Percentiles rank a stretch among this genome's conserved stretches.
These are phyloP conservation scores for Areca catechu DNA, from an alignment of 176 grass and related monocot genomes.

Conservation along the genomic window DNA sequence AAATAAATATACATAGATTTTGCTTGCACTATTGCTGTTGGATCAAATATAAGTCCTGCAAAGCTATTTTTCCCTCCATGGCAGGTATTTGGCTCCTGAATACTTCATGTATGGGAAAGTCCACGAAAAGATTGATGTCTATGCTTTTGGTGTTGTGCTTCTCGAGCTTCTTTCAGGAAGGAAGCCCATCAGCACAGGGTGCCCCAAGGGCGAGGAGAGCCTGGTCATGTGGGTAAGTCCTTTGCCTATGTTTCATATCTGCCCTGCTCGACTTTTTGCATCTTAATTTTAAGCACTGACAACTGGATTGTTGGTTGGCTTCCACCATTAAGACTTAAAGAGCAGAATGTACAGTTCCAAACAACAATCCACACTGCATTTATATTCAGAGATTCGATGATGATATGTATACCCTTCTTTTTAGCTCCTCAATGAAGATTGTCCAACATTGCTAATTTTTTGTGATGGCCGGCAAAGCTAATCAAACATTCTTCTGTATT, in stretches of 20 bases:
- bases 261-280: too few species aligned
- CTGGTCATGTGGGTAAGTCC: slow-evolving; percentile 82
- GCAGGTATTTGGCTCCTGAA: slow-evolving; percentile 91
- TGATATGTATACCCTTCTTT: too few species aligned
- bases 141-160: slow-evolving; percentile 80
- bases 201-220: slow-evolving; percentile 66
- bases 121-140: slow-evolving; percentile 91
- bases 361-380: too few species aligned
- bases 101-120: slow-evolving; percentile 82
- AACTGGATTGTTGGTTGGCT: too few species aligned
- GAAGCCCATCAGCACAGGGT: slow-evolving; percentile 64
- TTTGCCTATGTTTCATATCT: slow-evolving; percentile 1
- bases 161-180: slow-evolving; percentile 94
- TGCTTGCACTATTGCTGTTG: slow-evolving; percentile 4
- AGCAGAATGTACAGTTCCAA: too few species aligned
- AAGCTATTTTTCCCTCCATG: slow-evolving; percentile 19
- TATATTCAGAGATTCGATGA: too few species aligned
- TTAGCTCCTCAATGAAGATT: too few species aligned
- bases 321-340: too few species aligned
- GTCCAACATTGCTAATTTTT: too few species aligned
- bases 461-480: too few species aligned
- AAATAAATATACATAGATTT: too few species aligned
- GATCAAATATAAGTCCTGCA: slow-evolving; percentile 9
- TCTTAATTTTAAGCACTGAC: too few species aligned
- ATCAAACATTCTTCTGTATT: not conserved